phyloP scores from a whole-genome alignment of 1,139 yeast species.

The Hyphopichia fennica region DNA sequence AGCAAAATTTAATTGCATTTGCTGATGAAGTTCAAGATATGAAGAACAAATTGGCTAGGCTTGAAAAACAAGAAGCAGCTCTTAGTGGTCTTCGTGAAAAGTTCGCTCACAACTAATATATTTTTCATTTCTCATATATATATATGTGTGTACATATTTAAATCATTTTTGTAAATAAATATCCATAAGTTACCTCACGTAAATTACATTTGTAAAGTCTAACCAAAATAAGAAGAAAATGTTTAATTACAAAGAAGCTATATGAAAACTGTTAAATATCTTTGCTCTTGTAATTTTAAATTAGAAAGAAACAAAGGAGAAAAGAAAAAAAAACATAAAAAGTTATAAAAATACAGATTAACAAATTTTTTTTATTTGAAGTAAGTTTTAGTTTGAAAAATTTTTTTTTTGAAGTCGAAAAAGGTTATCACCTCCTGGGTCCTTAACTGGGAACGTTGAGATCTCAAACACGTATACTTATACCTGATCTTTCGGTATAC shows the following conservation, averaged over 20 bases:
- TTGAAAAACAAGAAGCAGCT: conserved; percentile 37
- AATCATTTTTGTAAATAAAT: conserved; percentile 8
- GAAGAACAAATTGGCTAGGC: conserved; percentile 36
- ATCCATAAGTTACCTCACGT: background rate
- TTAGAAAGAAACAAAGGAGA: background rate
- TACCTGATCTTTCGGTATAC: conserved; percentile 64
- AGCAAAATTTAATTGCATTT: conserved; percentile 77
- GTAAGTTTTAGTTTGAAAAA: background rate
- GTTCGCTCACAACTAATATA: conserved; percentile 25
- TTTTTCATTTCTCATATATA: background rate
- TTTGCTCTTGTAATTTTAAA: background rate
- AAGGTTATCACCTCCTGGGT: conserved; percentile 9
- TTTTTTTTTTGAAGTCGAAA: background rate
- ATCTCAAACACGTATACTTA: conserved; percentile 37
- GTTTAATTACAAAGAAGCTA: background rate
- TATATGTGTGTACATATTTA: conserved; percentile 5
- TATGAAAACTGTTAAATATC: background rate
- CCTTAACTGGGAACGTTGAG: background rate
- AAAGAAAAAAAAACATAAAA: background rate
- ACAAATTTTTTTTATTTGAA: background rate
- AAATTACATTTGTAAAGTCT: background rate
- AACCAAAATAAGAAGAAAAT: too few relatives aligned
- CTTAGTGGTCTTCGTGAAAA: conserved; percentile 36
- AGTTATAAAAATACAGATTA: background rate
- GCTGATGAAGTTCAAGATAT: conserved; percentile 75